Evolutionary conservation across 345 rosid genomes (phyloP), one percentile per base, ranked within the genome.

Genomic region (Hibiscus mutabilis): DNA sequence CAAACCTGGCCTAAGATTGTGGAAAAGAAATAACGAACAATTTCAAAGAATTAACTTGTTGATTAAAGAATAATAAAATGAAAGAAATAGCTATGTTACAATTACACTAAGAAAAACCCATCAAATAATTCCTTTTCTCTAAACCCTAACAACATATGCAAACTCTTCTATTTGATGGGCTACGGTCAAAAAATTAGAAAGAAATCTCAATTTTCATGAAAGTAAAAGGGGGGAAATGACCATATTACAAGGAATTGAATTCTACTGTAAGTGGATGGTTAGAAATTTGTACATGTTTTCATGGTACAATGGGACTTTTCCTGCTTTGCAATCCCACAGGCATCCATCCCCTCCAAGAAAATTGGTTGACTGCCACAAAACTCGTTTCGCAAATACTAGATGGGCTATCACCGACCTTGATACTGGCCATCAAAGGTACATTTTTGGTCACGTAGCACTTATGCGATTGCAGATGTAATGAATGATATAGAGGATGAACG

Each of bases 211-310:
- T 29, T 29, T 29, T 29, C 33, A 29, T 29, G 33, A 29, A 29
- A 29, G 33, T 4, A 29, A 29, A 29, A 29, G 33, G 33, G 33
- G 33, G 33, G 33, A 33, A 18, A 52, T 56, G 65, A 37, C 60
- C 76, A 84, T 82, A 82, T 64, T 85, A 88, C 88, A 82, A 35
- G 40, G 83, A 83, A 81, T 85, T 68, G 77, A 75, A 80, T 44
- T 78, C 87, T 83, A 82, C 53, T 9, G 84, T 76, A 78, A 77
- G 82, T 21, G 49, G 49, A 35, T 70, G 81, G 86, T 85, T 81
- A 86, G 86, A 74, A 71, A 80, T 84, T 69, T 82, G 84, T 86
- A 77, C 86, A 85, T 35, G 42, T 15, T 70, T 77, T 70, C 76
- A 61, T 77, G 88, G 70, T 77, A 82, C 89, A 82, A 76, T 62